Evolutionary conservation across 176 grass and related monocot species (phyloP), one percentile per base, ranked within the genome.

Genomic region (Oryza officinalis): DNA sequence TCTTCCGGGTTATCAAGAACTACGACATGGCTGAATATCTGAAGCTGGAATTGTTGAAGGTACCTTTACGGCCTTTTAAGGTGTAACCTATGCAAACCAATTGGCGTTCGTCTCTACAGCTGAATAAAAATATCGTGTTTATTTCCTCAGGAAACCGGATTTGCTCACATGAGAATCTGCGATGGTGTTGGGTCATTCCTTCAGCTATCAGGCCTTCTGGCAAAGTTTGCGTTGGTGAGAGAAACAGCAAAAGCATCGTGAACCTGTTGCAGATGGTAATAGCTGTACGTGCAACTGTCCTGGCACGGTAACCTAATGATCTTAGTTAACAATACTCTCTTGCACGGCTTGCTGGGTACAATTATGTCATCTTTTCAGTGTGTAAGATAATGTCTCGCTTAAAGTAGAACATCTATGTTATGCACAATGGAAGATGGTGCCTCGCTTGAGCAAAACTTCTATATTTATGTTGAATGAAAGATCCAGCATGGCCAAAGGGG

Each of bases 131-230:
- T 66, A 61, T 67, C 76, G 9, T 90, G 37, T 50, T 69, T 74
- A 11, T 83, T 83, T 64, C 5, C 10, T 2, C 81, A 99, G 96
- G 93, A 94, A 86, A 94, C 91, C 0, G 91, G 93, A 92, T 99
- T 99, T 92, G 97, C 91, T 0, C 97, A 94, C 86, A 99, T 96
- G 97, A 94, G 91, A 91, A 99, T 94, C 69, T 99, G 93, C 61
- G 97, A 99, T 89, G 96, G 93, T 64, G 96, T 99, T 30, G 93
- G 93, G 25, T 96, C 96, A 22, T 90, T 89, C 69, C 96, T 98
- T 76, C 96, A 96, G 84, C 88, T 99, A 75, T 99, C 89, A 41
- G 96, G 93, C 41, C 93, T 99, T 37, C 83, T 96, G 82, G 96
- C 96, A 0, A 99, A 99, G 83, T 91, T 87, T 86, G 82, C 93